Percentiles rank a stretch among this genome's conserved stretches.
Evolutionary conservation across 148 eudicot species (phyloP).

Genomic region (Silene conica): DNA sequence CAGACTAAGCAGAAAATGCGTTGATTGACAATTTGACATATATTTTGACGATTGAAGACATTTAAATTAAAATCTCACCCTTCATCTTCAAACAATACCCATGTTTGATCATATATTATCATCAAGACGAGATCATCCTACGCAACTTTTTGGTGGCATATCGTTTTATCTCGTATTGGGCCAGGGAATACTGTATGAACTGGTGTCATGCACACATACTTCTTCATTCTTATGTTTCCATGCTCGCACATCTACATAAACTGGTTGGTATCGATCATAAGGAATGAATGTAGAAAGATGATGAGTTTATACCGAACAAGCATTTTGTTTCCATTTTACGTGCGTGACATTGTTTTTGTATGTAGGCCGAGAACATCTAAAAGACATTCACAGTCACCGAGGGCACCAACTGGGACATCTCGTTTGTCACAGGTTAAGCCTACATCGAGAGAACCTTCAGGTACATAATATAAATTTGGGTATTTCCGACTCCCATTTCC

Average conservation of each 20-base stretch:
- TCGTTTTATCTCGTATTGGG: neutral
- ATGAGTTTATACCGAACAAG: neutral
- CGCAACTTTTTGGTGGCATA: neutral
- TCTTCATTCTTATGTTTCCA: neutral
- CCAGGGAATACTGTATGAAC: neutral
- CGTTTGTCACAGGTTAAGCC: conserved; percentile 44
- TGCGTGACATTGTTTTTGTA: neutral
- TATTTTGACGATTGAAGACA: neutral
- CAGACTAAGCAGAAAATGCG: too few species aligned
- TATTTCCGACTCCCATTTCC: neutral
- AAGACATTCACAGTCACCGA: conserved; percentile 21
- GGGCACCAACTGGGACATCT: conserved; percentile 31
- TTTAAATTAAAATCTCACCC: neutral
- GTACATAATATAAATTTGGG: conserved; percentile 11
- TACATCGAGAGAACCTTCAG: conserved; percentile 28
- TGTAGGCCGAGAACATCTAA: conserved; percentile 26
- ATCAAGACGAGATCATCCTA: too few species aligned
- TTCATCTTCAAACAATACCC: too few species aligned
- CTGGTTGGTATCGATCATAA: neutral
- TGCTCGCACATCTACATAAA: neutral
- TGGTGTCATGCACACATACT: neutral
- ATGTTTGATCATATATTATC: too few species aligned
- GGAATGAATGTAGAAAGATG: neutral
- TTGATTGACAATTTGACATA: too few species aligned
- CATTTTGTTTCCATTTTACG: neutral